A percentile compares a stretch with the other conserved stretches of the same genome.
phyloP scores from a whole-genome alignment of 768 basidiomycete genomes.

The Tylopilus balloui region DNA sequence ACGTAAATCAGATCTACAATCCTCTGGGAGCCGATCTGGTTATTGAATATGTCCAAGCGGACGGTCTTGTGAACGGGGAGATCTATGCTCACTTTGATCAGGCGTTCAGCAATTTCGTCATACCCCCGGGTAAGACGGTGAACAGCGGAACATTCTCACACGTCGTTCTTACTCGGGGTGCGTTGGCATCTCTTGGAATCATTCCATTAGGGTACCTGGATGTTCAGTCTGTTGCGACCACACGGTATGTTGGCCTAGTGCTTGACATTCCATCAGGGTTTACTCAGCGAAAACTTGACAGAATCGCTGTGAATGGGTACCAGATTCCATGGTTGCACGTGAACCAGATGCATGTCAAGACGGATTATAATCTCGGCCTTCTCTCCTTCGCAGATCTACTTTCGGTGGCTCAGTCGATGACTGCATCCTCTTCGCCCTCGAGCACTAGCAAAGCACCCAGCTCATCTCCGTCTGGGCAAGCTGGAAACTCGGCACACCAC shows the following conservation, averaged over 20 bases:
- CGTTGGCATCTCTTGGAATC: slow-evolving; percentile 51
- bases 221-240: slow-evolving; percentile 45
- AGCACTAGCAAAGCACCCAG: not conserved
- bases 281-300: slow-evolving; percentile 7
- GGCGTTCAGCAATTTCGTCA: slow-evolving; percentile 49
- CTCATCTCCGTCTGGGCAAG: not conserved
- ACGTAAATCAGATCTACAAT: slow-evolving; percentile 42
- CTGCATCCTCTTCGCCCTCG: not conserved
- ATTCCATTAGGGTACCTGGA: slow-evolving; percentile 54
- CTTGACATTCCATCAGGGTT: not conserved
- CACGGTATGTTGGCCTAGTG: slow-evolving; percentile 23
- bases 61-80: slow-evolving; percentile 46
- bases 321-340: slow-evolving; percentile 63
- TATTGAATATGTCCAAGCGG: slow-evolving; percentile 54
- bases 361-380: slow-evolving; percentile 36
- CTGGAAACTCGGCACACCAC: slow-evolving; percentile 7
- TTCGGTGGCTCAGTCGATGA: slow-evolving; percentile 13
- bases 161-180: slow-evolving; percentile 58
- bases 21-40: slow-evolving; percentile 54
- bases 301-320: slow-evolving; percentile 53
- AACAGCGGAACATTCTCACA: slow-evolving; percentile 57
- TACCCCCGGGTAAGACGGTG: slow-evolving; percentile 54
- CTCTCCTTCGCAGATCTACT: slow-evolving; percentile 19
- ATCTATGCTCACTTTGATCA: slow-evolving; percentile 58
- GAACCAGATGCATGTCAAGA: slow-evolving; percentile 48